Conservation (phyloP, 345 rosid species). For the Citropsis articulata region DNA sequence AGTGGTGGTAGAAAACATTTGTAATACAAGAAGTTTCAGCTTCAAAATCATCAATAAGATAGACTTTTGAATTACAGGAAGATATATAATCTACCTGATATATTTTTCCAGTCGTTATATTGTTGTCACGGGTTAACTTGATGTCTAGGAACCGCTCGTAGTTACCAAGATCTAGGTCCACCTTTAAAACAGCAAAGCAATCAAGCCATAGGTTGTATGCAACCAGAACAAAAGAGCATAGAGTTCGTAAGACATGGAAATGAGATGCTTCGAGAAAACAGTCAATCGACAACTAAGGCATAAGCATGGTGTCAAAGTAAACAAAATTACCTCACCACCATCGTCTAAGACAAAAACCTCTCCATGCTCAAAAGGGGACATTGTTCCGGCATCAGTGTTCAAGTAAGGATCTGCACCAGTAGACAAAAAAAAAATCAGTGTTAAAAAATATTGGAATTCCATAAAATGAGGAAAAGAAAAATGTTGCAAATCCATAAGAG, state of each 20-base stretch:
- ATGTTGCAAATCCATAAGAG: too few species aligned
- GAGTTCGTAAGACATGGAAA: background rate
- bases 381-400: conserved; percentile 83
- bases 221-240: background rate
- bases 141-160: conserved; percentile 76
- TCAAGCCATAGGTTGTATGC: background rate
- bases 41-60: background rate
- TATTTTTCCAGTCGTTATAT: conserved; percentile 81
- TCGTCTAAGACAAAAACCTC: conserved; percentile 84
- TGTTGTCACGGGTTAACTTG: conserved; percentile 73
- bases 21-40: background rate
- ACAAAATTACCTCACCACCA: conserved; percentile 68
- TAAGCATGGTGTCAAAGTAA: background rate
- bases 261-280: background rate
- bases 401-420: conserved; percentile 67
- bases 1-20: background rate
- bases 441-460: background rate
- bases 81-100: conserved; percentile 51
- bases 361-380: conserved; percentile 93
- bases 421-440: background rate
- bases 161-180: conserved; percentile 86
- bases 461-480: background rate
- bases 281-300: background rate
- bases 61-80: background rate
- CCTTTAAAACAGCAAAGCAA: conserved; percentile 38